Base-by-base conservation (phyloP, 2,329 filamentous ascomycete species). In the Microascus cirrosus region DNA sequence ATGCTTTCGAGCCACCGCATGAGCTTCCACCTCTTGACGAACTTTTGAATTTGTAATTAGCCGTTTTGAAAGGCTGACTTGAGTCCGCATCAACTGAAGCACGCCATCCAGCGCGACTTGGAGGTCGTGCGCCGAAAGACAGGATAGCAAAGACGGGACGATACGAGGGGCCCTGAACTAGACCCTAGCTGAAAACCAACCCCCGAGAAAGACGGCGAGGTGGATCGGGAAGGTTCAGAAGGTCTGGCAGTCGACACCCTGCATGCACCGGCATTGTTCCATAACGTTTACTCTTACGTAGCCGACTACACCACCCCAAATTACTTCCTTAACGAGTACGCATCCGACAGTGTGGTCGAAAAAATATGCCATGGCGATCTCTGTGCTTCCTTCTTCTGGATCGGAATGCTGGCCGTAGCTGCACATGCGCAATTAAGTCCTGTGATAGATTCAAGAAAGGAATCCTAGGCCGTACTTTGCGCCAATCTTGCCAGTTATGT, bases 391-490 rank as follows among this genome's bases (percentile, higher is more conserved):
- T 45, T 45, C 39, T 45, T 45, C 39, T 2, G 36, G 10, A 32
- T 42, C 5, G 55, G 22, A 20, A 56, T 61, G 13, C 63, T 65
- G 2, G 66, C 67, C 45, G 45, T 24, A 5, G 6, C 22, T 20
- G 45, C 45, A 55, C 77, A 59, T 83, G 77, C 1, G 79, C 77
- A 56, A 84, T 76, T 10, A 84, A 71, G 48, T 80, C 80, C 1
- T 77, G 74, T 0, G 81, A 79, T 2, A 85, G 71, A 70, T 83
- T 76, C 3, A 85, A 71, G 56, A 85, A 84, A 0, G 81, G 82
- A 53, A 85, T 0, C 79, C 82, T 50, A 85, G 82, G 0, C 82
- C 82, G 61, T 85, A 82, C 60, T 85, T 85, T 2, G 77, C 77
- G 10, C 82, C 82, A 2, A 80, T 81, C 61, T 85, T 82, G 1